Evolutionary conservation across 2,329 filamentous ascomycete genomes (phyloP).

Genomic region (Sclerotinia minor): DNA sequence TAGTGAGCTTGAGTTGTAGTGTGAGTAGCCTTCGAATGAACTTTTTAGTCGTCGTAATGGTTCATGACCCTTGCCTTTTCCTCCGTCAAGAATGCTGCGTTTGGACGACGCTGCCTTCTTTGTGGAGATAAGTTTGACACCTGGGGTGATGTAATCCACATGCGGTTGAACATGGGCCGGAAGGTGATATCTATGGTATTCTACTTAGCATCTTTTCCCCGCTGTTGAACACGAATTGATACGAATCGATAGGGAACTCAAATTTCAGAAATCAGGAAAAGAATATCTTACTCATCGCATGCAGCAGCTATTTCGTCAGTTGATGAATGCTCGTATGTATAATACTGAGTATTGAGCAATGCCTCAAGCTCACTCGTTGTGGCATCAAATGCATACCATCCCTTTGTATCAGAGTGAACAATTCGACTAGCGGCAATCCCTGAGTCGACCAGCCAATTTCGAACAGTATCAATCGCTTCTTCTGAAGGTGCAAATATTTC

Average conservation of each 20-base stretch:
- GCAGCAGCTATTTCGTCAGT: slow-evolving; percentile 38
- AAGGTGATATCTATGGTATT: slow-evolving; percentile 42
- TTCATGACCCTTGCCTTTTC: neutral
- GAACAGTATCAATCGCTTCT: slow-evolving; percentile 40
- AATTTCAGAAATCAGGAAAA: slow-evolving; percentile 1
- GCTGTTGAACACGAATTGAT: neutral
- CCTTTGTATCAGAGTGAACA: slow-evolving; percentile 41
- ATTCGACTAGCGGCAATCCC: slow-evolving; percentile 41
- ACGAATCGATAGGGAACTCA: neutral
- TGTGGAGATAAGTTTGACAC: slow-evolving; percentile 44
- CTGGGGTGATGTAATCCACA: slow-evolving; percentile 43
- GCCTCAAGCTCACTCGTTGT: slow-evolving; percentile 41
- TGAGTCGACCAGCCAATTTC: slow-evolving; percentile 42
- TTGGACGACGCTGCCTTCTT: slow-evolving; percentile 39
- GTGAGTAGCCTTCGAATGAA: neutral
- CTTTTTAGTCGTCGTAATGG: slow-evolving; percentile 10
- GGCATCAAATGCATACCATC: slow-evolving; percentile 44
- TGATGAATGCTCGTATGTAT: slow-evolving; percentile 40
- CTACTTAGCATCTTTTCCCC: neutral
- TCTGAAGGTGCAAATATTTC: slow-evolving; percentile 42
- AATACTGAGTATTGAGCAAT: slow-evolving; percentile 43
- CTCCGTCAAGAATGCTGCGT: slow-evolving; percentile 4
- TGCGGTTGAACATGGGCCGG: slow-evolving; percentile 46
- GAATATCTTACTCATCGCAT: slow-evolving; percentile 40
- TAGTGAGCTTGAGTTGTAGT: slow-evolving; percentile 21